Evolutionary conservation across 345 rosid genomes (phyloP).

Genomic region (Citrus sinensis): DNA sequence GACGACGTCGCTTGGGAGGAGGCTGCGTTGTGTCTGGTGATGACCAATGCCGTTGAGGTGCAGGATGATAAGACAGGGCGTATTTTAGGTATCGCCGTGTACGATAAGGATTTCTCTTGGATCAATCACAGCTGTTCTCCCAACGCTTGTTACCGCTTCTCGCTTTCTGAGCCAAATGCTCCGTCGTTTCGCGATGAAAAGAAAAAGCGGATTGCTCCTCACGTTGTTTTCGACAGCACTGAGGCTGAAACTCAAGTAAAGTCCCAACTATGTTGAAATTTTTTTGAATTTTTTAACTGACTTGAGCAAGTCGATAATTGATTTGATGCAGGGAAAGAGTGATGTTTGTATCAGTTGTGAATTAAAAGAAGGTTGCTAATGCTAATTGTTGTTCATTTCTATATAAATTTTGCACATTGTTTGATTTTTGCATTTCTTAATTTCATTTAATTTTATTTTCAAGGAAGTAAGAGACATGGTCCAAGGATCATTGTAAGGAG

Average conservation of each 20-base stretch:
- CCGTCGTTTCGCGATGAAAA: slow-evolving; percentile 8
- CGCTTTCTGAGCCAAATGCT: slow-evolving; percentile 27
- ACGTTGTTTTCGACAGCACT: not conserved
- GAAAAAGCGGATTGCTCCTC: slow-evolving; percentile 31
- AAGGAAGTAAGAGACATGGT: slow-evolving; percentile 35
- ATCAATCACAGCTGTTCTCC: slow-evolving; percentile 92
- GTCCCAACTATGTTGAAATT: not conserved
- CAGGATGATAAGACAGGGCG: slow-evolving; percentile 59
- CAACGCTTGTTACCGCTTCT: slow-evolving; percentile 69
- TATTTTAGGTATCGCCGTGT: slow-evolving; percentile 59
- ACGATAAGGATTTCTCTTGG: slow-evolving; percentile 65
- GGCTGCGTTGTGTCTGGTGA: slow-evolving; percentile 51
- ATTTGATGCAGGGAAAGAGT: slow-evolving; percentile 37
- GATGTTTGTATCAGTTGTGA: slow-evolving; percentile 8
- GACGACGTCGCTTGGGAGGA: slow-evolving; percentile 34
- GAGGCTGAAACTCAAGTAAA: slow-evolving; percentile 15
- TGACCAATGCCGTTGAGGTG: slow-evolving; percentile 86
- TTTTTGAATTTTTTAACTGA: not conserved
- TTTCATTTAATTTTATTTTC: not conserved
- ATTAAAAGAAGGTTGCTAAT: slow-evolving; percentile 30
- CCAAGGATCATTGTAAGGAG: slow-evolving; percentile 62
- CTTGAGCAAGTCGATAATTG: slow-evolving; percentile 3
- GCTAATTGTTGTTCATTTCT: not conserved
- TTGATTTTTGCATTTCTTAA: not conserved
- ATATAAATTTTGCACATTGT: not conserved